A percentile compares a stretch with the other conserved stretches of the same genome.
phyloP scores from a whole-genome alignment of 371 early-diverging fungal species.

The Mucor irregularis region DNA sequence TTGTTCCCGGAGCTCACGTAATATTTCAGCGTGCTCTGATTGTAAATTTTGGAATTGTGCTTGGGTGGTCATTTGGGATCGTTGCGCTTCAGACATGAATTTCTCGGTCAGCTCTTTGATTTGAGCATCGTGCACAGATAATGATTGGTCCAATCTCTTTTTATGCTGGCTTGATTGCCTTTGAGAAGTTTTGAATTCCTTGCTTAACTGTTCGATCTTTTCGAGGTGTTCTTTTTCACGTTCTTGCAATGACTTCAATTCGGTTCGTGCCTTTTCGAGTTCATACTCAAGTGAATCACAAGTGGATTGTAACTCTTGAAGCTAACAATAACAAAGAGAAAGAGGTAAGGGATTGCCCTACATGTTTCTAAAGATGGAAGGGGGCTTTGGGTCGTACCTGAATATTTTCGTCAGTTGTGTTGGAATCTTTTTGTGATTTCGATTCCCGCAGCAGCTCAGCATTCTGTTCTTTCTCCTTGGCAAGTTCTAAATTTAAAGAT shows the following conservation, averaged over 20 bases:
- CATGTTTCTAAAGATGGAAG: background rate
- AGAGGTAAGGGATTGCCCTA: background rate
- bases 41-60: slow-evolving; percentile 31
- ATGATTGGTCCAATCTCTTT: slow-evolving; percentile 8
- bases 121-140: slow-evolving; percentile 9
- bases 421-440: background rate
- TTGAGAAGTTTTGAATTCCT: background rate
- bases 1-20: slow-evolving; percentile 28
- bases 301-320: too few species aligned
- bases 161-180: slow-evolving; percentile 2
- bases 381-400: background rate
- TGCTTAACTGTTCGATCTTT: slow-evolving; percentile 3
- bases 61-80: slow-evolving; percentile 25
- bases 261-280: background rate
- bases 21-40: slow-evolving; percentile 27
- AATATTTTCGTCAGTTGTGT: background rate
- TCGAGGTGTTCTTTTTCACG: background rate
- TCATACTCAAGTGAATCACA: slow-evolving; percentile 1
- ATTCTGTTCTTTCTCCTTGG: slow-evolving; percentile 11
- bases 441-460: slow-evolving; percentile 6
- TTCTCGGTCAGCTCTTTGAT: slow-evolving; percentile 19
- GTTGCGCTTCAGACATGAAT: slow-evolving; percentile 28
- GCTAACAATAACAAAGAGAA: too few species aligned
- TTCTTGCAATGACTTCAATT: background rate
- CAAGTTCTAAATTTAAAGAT: slow-evolving; percentile 12